Conservation (phyloP, 768 basidiomycete genomes). For the Tulasnella sp. region DNA sequence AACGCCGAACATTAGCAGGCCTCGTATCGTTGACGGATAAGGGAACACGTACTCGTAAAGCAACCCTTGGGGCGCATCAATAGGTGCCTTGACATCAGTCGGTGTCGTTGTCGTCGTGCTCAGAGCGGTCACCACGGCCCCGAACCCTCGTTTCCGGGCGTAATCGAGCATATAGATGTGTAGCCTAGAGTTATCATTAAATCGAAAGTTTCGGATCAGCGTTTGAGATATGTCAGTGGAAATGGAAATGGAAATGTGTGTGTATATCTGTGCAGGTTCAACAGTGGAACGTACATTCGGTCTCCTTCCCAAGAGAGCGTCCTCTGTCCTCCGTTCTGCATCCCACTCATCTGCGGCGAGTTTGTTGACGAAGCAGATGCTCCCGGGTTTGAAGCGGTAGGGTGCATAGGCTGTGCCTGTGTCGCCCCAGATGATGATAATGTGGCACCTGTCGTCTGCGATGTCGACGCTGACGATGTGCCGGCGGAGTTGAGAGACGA, state of each 20-base stretch:
- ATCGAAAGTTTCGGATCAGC: not conserved
- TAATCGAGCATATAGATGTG: constrained; percentile 32
- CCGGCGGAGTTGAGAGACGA: too few species aligned
- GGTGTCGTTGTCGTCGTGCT: constrained; percentile 25
- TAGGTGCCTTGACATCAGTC: constrained; percentile 25
- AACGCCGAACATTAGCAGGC: not conserved
- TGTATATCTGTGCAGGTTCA: too few species aligned
- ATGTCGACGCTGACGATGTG: too few species aligned
- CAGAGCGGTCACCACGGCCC: constrained; percentile 25
- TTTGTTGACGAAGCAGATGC: not conserved
- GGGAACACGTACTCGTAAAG: constrained; percentile 28
- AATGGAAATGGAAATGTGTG: not conserved
- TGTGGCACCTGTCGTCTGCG: too few species aligned
- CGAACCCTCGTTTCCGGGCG: constrained; percentile 28
- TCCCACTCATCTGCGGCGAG: not conserved
- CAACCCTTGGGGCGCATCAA: constrained; percentile 29
- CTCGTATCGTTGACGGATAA: not conserved
- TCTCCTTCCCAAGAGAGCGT: constrained; percentile 9
- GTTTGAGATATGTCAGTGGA: not conserved
- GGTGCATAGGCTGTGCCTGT: not conserved
- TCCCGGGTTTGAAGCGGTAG: not conserved
- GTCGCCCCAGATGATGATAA: too few species aligned
- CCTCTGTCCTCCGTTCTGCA: not conserved
- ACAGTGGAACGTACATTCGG: constrained; percentile 9
- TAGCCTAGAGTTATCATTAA: constrained; percentile 24